Percentiles rank a stretch among this genome's conserved stretches.
phyloP scores from a whole-genome alignment of 306 rosid genomes.

The Alnus glutinosa region DNA sequence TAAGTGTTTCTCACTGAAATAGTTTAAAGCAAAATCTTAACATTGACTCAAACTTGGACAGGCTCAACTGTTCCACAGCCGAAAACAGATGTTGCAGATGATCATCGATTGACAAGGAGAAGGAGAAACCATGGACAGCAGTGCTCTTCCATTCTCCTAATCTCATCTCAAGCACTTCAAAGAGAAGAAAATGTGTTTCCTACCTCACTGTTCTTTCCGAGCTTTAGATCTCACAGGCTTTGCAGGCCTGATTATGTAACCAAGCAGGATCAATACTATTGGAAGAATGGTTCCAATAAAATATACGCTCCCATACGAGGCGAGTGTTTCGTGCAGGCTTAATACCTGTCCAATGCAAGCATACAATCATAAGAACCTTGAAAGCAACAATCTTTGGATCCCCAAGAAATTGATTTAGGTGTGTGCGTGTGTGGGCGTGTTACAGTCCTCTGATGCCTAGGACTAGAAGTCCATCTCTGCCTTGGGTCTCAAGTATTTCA shows the following conservation, averaged over 20 bases:
- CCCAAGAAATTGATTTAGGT: background rate
- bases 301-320: conserved; percentile 82
- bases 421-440: background rate
- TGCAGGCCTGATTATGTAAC: conserved; percentile 68
- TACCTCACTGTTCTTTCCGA: conserved; percentile 67
- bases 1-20: conserved; percentile 16
- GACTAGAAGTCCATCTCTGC: too few species aligned
- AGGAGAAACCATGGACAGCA: conserved; percentile 19
- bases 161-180: conserved; percentile 31
- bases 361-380: conserved; percentile 28
- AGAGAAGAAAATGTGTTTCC: conserved; percentile 23
- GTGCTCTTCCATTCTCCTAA: conserved; percentile 26
- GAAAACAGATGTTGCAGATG: conserved; percentile 22
- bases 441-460: too few species aligned
- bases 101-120: too few species aligned
- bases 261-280: conserved; percentile 54
- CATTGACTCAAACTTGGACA: conserved; percentile 25
- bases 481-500: too few species aligned
- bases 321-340: conserved; percentile 80
- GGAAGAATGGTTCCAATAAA: conserved; percentile 82
- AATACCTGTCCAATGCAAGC: conserved; percentile 59
- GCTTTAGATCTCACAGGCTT: conserved; percentile 62
- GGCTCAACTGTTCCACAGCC: conserved; percentile 19
- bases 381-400: conserved; percentile 20
- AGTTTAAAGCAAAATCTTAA: conserved; percentile 25